A percentile compares a stretch with the other conserved stretches of the same genome.
phyloP scores from a whole-genome alignment of 805 yeast species.

The Lipomyces mesembrius region DNA sequence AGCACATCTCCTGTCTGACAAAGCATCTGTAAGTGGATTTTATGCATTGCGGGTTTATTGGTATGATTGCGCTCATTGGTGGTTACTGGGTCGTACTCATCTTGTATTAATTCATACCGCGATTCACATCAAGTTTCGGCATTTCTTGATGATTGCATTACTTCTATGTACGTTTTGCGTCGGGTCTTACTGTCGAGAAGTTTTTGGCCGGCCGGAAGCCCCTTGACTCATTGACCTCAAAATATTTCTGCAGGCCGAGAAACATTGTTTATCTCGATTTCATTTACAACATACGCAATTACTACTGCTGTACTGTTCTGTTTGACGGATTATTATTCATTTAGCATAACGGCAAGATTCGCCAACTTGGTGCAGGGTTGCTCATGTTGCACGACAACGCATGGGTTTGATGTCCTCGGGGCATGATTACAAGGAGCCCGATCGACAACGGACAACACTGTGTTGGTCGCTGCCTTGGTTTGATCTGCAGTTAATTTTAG shows the following conservation, averaged over 20 bases:
- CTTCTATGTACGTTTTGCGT: not conserved
- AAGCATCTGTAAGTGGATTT: conserved; percentile 33
- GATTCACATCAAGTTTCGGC: not conserved
- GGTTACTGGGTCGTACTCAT: not conserved
- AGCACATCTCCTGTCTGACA: conserved; percentile 58
- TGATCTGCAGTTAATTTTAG: not conserved
- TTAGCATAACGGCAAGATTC: not conserved
- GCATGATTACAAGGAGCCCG: not conserved
- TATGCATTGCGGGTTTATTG: conserved; percentile 8
- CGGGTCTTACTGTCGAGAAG: not conserved
- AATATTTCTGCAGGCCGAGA: no score
- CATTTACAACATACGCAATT: not conserved
- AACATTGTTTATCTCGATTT: not conserved
- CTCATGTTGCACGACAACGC: not conserved
- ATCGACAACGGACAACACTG: not conserved
- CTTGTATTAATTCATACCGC: no score
- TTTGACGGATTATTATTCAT: not conserved
- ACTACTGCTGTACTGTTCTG: not conserved
- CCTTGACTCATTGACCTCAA: not conserved
- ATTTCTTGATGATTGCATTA: not conserved
- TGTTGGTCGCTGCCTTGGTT: not conserved
- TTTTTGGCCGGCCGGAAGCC: no score
- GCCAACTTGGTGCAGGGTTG: not conserved
- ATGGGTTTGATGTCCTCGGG: not conserved
- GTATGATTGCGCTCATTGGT: not conserved